Evolutionary conservation across 495 filamentous ascomycete genomes (phyloP).

Genomic region (Daldinia loculata): DNA sequence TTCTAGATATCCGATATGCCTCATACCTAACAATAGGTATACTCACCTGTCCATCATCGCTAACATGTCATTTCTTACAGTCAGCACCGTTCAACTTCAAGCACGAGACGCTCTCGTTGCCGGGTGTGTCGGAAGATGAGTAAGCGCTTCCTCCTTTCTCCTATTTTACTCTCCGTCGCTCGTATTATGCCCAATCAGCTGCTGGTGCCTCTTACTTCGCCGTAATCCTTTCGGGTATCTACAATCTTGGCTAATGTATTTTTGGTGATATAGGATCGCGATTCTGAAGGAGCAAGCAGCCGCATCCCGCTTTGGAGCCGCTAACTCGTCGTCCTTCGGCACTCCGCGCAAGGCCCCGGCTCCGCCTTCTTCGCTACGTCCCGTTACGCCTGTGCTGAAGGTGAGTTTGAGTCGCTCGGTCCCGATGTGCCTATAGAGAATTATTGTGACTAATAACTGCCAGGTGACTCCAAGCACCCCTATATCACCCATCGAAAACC

Average conservation of each 20-base stretch:
- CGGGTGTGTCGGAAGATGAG: constrained; percentile 56
- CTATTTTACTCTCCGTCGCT: constrained; percentile 1
- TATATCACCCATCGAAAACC: constrained; percentile 34
- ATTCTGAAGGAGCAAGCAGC: constrained; percentile 56
- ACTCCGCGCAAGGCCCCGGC: constrained; percentile 42
- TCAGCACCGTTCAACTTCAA: constrained; percentile 59
- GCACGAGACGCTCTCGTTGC: constrained; percentile 48
- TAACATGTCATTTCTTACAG: constrained; percentile 45
- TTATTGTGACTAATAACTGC: background rate
- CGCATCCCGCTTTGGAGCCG: constrained; percentile 47
- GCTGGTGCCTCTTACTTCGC: constrained; percentile 6
- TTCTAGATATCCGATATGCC: background rate
- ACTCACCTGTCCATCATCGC: background rate
- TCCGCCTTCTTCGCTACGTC: constrained; percentile 27
- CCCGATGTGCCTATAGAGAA: background rate
- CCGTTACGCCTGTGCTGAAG: constrained; percentile 27
- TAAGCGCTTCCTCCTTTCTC: constrained; percentile 36
- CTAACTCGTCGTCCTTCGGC: constrained; percentile 34
- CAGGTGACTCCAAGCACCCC: constrained; percentile 35
- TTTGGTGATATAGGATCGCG: constrained; percentile 37
- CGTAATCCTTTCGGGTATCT: constrained; percentile 7
- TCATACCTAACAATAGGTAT: constrained; percentile 11
- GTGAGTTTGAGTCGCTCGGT: constrained; percentile 21
- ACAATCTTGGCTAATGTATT: constrained; percentile 8
- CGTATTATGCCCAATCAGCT: constrained; percentile 18